These are phyloP conservation scores for Pythium scleroteichum DNA, from an alignment of 352 stramenopile genomes.

Conservation along the genomic window DNA sequence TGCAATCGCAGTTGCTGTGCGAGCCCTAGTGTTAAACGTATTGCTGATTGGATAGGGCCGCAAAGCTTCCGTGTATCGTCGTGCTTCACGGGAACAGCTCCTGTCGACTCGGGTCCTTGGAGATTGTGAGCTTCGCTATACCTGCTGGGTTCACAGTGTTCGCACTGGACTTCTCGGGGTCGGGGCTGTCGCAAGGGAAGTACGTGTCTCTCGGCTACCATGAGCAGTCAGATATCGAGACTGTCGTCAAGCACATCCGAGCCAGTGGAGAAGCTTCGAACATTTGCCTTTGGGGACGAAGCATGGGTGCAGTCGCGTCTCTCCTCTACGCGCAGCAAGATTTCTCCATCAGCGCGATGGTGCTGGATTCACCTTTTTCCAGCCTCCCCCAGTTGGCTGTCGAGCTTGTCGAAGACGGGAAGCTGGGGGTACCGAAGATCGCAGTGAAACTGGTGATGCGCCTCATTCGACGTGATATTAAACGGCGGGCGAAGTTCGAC, in stretches of 20 bases:
- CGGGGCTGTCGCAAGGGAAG: conserved; percentile 72
- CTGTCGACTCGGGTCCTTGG: conserved; percentile 64
- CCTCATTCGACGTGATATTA: conserved; percentile 78
- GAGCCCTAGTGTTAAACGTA: too few species aligned
- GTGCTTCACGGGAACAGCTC: conserved; percentile 86
- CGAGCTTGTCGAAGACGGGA: conserved; percentile 81
- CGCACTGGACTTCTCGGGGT: conserved; percentile 78
- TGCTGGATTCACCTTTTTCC: conserved; percentile 83
- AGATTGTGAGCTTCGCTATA: conserved; percentile 79
- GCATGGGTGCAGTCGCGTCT: conserved; percentile 77
- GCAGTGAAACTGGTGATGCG: conserved; percentile 83
- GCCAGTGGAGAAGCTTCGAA: conserved; percentile 52
- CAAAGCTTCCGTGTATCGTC: conserved; percentile 74
- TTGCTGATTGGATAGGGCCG: conserved; percentile 5
- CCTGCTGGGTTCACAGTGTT: conserved; percentile 82
- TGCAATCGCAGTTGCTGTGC: too few species aligned
- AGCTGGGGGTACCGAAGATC: conserved; percentile 79
- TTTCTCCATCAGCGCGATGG: conserved; percentile 68
- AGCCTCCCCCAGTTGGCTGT: conserved; percentile 69
- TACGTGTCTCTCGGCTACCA: conserved; percentile 85
- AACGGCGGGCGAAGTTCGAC: conserved; percentile 82
- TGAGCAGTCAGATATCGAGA: conserved; percentile 72
- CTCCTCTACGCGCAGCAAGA: conserved; percentile 67
- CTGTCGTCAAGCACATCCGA: conserved; percentile 66
- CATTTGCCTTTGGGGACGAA: conserved; percentile 75